Base-by-base conservation (phyloP, 495 filamentous ascomycete genomes). In the Xylaria palmicola region DNA sequence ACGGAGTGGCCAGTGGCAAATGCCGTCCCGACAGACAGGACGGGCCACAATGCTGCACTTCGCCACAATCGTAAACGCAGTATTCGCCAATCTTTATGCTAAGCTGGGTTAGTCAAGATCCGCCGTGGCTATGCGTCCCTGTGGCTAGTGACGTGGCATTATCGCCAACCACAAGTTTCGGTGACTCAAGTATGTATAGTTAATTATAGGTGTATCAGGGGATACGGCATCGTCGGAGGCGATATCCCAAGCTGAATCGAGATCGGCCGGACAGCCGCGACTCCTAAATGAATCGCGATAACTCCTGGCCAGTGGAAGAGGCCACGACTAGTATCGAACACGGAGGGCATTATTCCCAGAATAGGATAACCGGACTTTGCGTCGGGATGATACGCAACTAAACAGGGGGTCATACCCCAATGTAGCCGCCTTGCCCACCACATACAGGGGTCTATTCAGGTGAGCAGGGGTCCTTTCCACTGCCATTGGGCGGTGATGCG, bases 401-500 rank as follows among this genome's bases (percentile, higher is more conserved):
- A 34, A 43, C 6, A 19, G 13, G 61, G 66, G 66, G 30, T 59
- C 30, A 55, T 53, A 52, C 57, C 56, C 73, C 75, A 76, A 75
- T 72, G 69, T 65, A 61, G 68, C 65, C 73, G 74, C 71, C 72
- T 64, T 65, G 63, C 51, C 47, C 39, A 63, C 56, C 47, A 59
- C 50, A 62, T 66, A 62, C 68, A 63, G 72, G 73, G 71, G 41
- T 40, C 13, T 53, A 9, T 68, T 73, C 71, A 71, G 75, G 60
- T 65, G 62, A 47, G 29, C 74, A 74, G 56, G 77, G 74, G 62
- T 69, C 56, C 69, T 65, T 59, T 26, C 15, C 49, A 50, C 29
- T 44, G 59, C 39, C 54, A 79, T 77, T 79, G 77, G 77, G 27
- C 56, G 34, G 59, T 19, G 43, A 44, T 53, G 52, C 65, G 63